A percentile compares a stretch with the other conserved stretches of the same genome.
phyloP scores from a whole-genome alignment of 1,139 yeast species.

The Yamadazyma conglobata region DNA sequence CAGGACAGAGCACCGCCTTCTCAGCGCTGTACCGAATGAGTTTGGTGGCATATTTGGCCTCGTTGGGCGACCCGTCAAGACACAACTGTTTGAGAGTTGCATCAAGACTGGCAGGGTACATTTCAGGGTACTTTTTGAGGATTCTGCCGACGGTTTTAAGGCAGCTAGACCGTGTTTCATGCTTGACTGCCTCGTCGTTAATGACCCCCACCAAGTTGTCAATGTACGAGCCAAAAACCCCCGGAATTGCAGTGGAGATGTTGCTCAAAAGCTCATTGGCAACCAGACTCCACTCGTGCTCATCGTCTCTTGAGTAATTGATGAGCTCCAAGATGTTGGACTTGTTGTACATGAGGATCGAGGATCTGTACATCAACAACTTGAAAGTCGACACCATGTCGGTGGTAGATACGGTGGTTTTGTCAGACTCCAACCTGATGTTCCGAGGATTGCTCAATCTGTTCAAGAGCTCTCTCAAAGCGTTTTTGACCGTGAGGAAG shows the following conservation, averaged over 20 bases:
- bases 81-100: slow-evolving; percentile 45
- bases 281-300: slow-evolving; percentile 25
- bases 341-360: slow-evolving; percentile 61
- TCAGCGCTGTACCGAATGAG: slow-evolving; percentile 45
- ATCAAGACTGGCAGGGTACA: slow-evolving; percentile 29
- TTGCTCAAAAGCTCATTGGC: slow-evolving; percentile 57
- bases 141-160: slow-evolving; percentile 63
- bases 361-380: slow-evolving; percentile 57
- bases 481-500: slow-evolving; percentile 53
- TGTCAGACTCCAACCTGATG: slow-evolving; percentile 37
- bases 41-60: slow-evolving; percentile 65
- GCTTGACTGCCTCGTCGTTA: slow-evolving; percentile 14
- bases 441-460: slow-evolving; percentile 52
- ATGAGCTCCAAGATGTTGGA: slow-evolving; percentile 59
- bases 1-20: slow-evolving; percentile 36
- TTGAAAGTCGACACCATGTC: slow-evolving; percentile 53
- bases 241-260: slow-evolving; percentile 61
- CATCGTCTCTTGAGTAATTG: slow-evolving; percentile 37
- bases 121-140: slow-evolving; percentile 45
- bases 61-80: slow-evolving; percentile 51
- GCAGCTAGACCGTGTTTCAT: slow-evolving; percentile 16
- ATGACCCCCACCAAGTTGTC: slow-evolving; percentile 45
- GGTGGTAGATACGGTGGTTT: slow-evolving; percentile 36
- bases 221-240: slow-evolving; percentile 60
- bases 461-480: slow-evolving; percentile 58